Base-by-base conservation (phyloP, 169 alveolate genomes). In the Babesia bovis region DNA sequence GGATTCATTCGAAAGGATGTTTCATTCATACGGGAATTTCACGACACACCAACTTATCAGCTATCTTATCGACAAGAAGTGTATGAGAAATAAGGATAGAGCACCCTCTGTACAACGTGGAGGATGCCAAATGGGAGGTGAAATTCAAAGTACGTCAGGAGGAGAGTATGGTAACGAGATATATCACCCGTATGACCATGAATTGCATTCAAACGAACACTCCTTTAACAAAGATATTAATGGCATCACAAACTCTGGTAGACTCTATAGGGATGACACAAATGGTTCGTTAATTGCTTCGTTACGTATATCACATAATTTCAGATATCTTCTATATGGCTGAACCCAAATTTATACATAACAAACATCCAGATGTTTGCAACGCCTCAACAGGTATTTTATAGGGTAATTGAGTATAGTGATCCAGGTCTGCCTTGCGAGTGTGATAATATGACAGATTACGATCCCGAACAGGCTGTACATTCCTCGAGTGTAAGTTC, bases 31-130 rank as follows among this genome's bases (percentile, higher is more conserved):
- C 23, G 30, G 35, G 19, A 26, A 32, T 12, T 35, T 45, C 28
- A 35, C 25, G 33, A 63, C 73, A 5, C 60, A 45, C 33, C 61
- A 44, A 21, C 47, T 63, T 12, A 44, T 63, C 45, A 63, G 49
- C 44, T 63, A 32, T 41, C 60, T 63, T 9, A 63, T 63, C 0
- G 73, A 63, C 3, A 41, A 63, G 41, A 36, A 28, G 12, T 47
- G 73, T 15, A 49, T 26, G 60, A 6, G 60, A 38, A 63, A 35
- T 30, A 59, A 1, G 4, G 55, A 59, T 19, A 21, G 52, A 1
- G 40, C 40, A n/a, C 25, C 26, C 3, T 38, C 57, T 25, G 55
- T 9, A 15, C 52, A 44, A 23, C 69, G 17, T 17, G 23, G 40
- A 3, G 55, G 17, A 25, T 56, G 15, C 30, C 42, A n/a, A 23